A percentile compares a stretch with the other conserved stretches of the same genome.
Conservation (phyloP, 768 basidiomycete species). For the Pulveroboletus ravenelii region DNA sequence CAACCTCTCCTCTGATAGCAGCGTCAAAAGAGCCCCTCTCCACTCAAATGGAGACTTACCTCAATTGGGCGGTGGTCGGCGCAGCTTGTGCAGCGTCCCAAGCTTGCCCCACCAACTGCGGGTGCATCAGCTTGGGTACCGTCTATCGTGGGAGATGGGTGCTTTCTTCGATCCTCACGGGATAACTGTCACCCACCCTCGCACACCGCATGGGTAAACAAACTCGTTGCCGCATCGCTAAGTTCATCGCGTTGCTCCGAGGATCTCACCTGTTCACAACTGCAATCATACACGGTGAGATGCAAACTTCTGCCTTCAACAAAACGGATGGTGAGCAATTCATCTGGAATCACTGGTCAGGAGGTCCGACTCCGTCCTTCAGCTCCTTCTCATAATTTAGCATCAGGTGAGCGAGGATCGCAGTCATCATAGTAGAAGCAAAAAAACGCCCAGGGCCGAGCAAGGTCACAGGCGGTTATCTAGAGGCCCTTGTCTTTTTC, state of each 20-base stretch:
- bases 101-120: no score
- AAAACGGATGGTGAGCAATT: slow-evolving; percentile 28
- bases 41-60: not conserved
- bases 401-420: slow-evolving; percentile 38
- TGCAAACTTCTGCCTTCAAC: not conserved
- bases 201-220: not conserved
- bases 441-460: slow-evolving; percentile 42
- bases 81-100: not conserved
- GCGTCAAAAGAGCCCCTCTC: not conserved
- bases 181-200: not conserved
- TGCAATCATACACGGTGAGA: no score
- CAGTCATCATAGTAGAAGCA: slow-evolving; percentile 36
- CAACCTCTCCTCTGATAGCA: not conserved
- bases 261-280: not conserved
- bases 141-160: not conserved
- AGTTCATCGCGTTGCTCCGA: not conserved
- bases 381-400: slow-evolving; percentile 38
- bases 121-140: not conserved
- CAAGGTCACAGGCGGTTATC: not conserved
- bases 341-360: slow-evolving; percentile 32
- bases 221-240: not conserved
- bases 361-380: slow-evolving; percentile 34
- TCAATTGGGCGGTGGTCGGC: not conserved
- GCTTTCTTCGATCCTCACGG: not conserved
- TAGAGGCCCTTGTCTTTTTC: not conserved